Evolutionary conservation across 495 filamentous ascomycete species (phyloP).

Genomic region (Aspergillus olivimuriae): DNA sequence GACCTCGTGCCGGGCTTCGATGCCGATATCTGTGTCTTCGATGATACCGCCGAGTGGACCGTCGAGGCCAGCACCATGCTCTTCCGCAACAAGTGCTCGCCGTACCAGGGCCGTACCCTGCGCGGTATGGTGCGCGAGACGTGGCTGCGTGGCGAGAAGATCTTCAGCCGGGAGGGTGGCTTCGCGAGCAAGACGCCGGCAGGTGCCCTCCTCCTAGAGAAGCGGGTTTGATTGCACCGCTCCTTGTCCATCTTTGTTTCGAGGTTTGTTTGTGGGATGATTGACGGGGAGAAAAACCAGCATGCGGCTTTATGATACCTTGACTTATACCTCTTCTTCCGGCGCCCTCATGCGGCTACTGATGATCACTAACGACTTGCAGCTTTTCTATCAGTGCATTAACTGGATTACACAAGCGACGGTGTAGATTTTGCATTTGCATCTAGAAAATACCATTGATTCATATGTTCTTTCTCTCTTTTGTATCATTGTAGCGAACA

Average conservation of each 20-base stretch:
- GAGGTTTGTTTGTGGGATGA: no score
- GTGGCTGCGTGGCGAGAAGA: constrained; percentile 73
- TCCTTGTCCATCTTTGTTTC: no score
- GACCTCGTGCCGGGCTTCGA: constrained; percentile 79
- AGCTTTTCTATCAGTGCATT: constrained; percentile 7
- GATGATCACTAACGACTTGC: constrained; percentile 15
- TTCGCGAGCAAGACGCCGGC: constrained; percentile 55
- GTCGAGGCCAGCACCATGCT: constrained; percentile 67
- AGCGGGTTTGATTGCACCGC: constrained; percentile 30
- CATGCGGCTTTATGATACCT: no score
- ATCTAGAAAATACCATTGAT: constrained; percentile 2
- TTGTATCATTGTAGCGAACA: neutral
- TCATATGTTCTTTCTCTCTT: neutral
- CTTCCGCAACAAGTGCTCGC: constrained; percentile 91
- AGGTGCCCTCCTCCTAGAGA: constrained; percentile 57
- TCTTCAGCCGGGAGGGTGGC: constrained; percentile 59
- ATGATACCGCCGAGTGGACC: constrained; percentile 71
- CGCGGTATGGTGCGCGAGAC: constrained; percentile 81
- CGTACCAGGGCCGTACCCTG: constrained; percentile 81
- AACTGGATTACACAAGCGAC: constrained; percentile 8
- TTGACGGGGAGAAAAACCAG: no score
- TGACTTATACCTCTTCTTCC: no score
- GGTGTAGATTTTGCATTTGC: constrained; percentile 9
- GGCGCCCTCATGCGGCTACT: no score
- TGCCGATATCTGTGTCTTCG: constrained; percentile 89